phyloP scores from a whole-genome alignment of 192 early-diverging fungal species.

The Linnemannia elongata region DNA sequence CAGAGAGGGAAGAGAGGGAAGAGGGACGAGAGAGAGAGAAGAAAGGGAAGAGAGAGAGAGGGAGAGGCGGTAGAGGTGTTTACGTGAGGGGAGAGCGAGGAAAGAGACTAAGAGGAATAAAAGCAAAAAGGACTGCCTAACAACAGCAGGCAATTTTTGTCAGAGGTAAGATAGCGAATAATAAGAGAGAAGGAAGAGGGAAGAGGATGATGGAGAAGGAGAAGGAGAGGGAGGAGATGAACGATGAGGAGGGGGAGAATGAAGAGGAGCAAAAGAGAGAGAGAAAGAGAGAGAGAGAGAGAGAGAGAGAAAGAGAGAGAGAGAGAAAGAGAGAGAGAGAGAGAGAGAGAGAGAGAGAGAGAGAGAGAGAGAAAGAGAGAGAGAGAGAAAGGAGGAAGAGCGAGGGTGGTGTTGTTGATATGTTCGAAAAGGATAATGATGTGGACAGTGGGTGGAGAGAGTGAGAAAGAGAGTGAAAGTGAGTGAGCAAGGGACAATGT shows the following conservation, averaged over 20 bases:
- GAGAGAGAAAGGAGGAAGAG: not conserved
- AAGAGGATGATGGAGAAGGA: not conserved
- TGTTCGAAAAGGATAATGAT: no score
- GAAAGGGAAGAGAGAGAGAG: not conserved
- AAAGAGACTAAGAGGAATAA: not conserved
- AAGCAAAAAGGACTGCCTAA: not conserved
- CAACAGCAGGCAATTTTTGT: not conserved
- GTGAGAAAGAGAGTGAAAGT: not conserved
- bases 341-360: not conserved
- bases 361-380: not conserved
- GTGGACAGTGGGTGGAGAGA: no score
- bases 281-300: no score
- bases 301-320: not conserved
- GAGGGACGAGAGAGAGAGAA: not conserved
- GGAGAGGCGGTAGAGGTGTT: not conserved
- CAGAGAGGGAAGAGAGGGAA: not conserved
- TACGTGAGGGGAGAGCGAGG: not conserved
- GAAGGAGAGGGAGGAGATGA: not conserved
- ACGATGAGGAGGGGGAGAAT: not conserved
- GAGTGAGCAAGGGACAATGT: not conserved
- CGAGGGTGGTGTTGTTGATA: no score
- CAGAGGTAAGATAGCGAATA: not conserved
- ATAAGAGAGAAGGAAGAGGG: not conserved
- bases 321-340: not conserved
- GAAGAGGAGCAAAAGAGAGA: not conserved